A percentile compares a stretch with the other conserved stretches of the same genome.
Evolutionary conservation across 768 basidiomycete species (phyloP).

Genomic region (Cubamyces lactineus): DNA sequence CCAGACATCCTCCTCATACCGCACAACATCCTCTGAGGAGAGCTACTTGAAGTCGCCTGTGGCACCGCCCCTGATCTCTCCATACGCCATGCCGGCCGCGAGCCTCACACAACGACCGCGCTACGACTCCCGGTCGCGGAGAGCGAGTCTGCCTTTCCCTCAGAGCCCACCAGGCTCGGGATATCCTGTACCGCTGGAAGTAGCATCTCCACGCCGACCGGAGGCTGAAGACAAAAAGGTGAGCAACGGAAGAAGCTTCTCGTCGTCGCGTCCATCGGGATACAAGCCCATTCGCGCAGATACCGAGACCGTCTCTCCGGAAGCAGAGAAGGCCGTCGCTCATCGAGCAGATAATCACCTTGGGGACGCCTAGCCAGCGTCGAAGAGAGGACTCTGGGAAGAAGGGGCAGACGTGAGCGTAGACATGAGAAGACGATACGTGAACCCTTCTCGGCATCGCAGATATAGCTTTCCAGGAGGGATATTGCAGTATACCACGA

Average conservation of each 20-base stretch:
- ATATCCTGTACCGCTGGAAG: slow-evolving; percentile 29
- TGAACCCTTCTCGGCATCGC: slow-evolving; percentile 1
- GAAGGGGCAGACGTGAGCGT: slow-evolving; percentile 9
- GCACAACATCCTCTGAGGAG: slow-evolving; percentile 30
- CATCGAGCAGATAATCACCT: slow-evolving; percentile 27
- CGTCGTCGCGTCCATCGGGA: neutral
- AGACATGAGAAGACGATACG: neutral
- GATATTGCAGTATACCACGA: neutral
- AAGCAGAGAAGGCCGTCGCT: slow-evolving; percentile 32
- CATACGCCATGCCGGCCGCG: slow-evolving; percentile 9
- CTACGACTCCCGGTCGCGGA: slow-evolving; percentile 18
- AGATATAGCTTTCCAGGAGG: slow-evolving; percentile 1
- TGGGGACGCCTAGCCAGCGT: slow-evolving; percentile 22
- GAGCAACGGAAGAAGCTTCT: slow-evolving; percentile 6
- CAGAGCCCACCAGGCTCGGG: slow-evolving; percentile 34
- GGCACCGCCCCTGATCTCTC: slow-evolving; percentile 4
- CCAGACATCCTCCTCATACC: slow-evolving; percentile 24
- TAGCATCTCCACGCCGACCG: slow-evolving; percentile 22
- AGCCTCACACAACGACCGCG: slow-evolving; percentile 13
- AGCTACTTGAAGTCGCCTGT: slow-evolving; percentile 20
- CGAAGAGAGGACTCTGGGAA: slow-evolving; percentile 19
- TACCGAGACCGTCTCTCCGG: slow-evolving; percentile 23
- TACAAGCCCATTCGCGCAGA: slow-evolving; percentile 12
- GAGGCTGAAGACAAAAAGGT: slow-evolving; percentile 16
- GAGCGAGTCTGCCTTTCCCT: slow-evolving; percentile 29